Evolutionary conservation across 768 basidiomycete species (phyloP).

Genomic region (Calocybe indica): DNA sequence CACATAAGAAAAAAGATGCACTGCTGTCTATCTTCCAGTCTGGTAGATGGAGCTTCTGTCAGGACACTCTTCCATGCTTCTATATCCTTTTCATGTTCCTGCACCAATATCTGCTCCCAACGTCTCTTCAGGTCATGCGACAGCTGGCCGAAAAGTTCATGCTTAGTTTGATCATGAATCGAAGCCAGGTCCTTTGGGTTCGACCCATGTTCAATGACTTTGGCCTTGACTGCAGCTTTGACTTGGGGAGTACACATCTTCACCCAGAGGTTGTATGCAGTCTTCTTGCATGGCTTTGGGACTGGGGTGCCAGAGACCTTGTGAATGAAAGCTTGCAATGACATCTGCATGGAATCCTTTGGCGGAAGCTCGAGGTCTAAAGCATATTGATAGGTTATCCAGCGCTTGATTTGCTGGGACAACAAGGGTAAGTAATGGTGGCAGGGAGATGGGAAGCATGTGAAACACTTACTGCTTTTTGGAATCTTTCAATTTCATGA

Average conservation of each 20-base stretch:
- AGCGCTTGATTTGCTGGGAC: slow-evolving; percentile 12
- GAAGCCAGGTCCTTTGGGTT: neutral
- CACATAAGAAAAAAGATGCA: neutral
- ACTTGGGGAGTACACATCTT: neutral
- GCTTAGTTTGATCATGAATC: neutral
- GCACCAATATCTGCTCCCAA: neutral
- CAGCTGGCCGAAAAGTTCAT: neutral
- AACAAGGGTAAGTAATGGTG: neutral
- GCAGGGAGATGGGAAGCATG: too few relatives aligned
- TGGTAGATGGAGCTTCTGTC: neutral
- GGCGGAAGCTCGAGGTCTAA: slow-evolving; percentile 5
- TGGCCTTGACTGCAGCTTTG: neutral
- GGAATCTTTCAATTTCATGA: neutral
- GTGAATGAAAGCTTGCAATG: neutral
- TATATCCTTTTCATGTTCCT: neutral
- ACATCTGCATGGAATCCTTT: slow-evolving; percentile 2
- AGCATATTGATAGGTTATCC: slow-evolving; percentile 11
- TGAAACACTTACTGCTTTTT: neutral
- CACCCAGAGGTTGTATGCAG: neutral
- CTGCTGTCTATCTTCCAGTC: neutral
- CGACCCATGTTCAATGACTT: too few relatives aligned
- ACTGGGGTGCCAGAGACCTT: neutral
- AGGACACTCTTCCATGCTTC: neutral
- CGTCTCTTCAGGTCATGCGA: neutral
- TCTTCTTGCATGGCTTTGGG: neutral